Conservation (phyloP, 1,284 basidiomycete species). For the Puccinia coronata region DNA sequence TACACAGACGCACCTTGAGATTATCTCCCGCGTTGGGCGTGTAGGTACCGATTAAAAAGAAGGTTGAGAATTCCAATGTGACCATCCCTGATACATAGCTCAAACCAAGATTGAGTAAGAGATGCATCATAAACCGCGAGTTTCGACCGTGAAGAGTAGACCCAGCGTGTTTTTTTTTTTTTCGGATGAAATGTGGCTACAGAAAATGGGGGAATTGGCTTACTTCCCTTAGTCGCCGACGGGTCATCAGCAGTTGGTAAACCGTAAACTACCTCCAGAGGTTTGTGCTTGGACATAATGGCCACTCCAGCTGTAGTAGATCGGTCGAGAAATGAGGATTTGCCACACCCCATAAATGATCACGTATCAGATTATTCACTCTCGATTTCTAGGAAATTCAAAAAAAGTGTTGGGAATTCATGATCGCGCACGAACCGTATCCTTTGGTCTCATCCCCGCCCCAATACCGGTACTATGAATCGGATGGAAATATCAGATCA, state of each 20-base stretch:
- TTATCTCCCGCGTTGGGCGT: conserved; percentile 44
- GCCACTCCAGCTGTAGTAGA: conserved; percentile 34
- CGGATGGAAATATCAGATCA: neutral
- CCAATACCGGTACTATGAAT: conserved; percentile 44
- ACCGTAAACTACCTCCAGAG: conserved; percentile 41
- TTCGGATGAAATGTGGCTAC: neutral
- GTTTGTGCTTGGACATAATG: conserved; percentile 44
- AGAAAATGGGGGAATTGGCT: neutral
- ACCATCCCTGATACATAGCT: conserved; percentile 45
- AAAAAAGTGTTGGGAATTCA: no score
- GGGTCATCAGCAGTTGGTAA: conserved; percentile 44
- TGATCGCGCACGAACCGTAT: conserved; percentile 30
- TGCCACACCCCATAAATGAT: neutral
- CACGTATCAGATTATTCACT: neutral
- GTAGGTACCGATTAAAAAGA: conserved; percentile 44
- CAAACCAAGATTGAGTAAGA: neutral
- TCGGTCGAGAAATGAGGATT: neutral
- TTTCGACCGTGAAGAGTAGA: neutral
- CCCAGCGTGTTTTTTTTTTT: neutral
- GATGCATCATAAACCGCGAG: neutral
- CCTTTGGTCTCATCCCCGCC: conserved; percentile 39
- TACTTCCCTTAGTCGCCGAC: conserved; percentile 48
- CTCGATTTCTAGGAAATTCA: no score
- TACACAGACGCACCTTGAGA: conserved; percentile 15
- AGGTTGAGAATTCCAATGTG: conserved; percentile 39